Percentiles rank a stretch among this genome's conserved stretches.
Conservation (phyloP, 1,284 basidiomycete species). For the Cutaneotrichosporon daszewskae region DNA sequence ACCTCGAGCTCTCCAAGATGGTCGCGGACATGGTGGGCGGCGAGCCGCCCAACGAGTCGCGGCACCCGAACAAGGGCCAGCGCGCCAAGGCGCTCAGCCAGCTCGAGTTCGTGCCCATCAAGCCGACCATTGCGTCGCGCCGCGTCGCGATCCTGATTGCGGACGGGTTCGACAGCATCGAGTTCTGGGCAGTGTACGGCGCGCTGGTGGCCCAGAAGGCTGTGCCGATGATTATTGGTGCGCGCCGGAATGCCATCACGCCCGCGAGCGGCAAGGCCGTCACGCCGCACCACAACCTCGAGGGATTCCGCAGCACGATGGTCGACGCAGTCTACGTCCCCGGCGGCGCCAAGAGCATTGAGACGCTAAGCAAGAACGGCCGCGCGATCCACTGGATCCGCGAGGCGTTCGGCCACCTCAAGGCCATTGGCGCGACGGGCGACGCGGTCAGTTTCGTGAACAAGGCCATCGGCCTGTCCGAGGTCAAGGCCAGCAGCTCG, state of each 20-base stretch:
- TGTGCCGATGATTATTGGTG: background rate
- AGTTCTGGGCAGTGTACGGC: background rate
- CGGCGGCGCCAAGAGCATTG: conserved; percentile 56
- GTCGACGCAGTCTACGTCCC: conserved; percentile 73
- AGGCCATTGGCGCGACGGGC: conserved; percentile 67
- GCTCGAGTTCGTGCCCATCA: conserved; percentile 35
- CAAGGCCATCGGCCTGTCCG: background rate
- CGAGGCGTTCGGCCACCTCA: conserved; percentile 73
- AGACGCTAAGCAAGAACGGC: conserved; percentile 30
- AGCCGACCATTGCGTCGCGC: conserved; percentile 23
- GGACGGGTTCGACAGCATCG: background rate
- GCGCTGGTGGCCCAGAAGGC: background rate
- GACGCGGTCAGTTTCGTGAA: conserved; percentile 28
- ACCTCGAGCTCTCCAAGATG: conserved; percentile 60
- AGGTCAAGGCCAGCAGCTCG: background rate
- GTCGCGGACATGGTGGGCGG: conserved; percentile 48
- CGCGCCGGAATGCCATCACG: conserved; percentile 41
- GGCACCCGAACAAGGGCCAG: conserved; percentile 58
- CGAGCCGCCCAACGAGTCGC: conserved; percentile 56
- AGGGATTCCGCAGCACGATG: conserved; percentile 68
- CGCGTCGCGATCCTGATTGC: background rate
- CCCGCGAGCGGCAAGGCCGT: conserved; percentile 40
- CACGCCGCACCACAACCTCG: conserved; percentile 18
- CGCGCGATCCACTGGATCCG: conserved; percentile 57
- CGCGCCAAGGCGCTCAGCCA: conserved; percentile 58